Conservation (phyloP, 306 rosid genomes). For the Chamaecrista fasciculata region DNA sequence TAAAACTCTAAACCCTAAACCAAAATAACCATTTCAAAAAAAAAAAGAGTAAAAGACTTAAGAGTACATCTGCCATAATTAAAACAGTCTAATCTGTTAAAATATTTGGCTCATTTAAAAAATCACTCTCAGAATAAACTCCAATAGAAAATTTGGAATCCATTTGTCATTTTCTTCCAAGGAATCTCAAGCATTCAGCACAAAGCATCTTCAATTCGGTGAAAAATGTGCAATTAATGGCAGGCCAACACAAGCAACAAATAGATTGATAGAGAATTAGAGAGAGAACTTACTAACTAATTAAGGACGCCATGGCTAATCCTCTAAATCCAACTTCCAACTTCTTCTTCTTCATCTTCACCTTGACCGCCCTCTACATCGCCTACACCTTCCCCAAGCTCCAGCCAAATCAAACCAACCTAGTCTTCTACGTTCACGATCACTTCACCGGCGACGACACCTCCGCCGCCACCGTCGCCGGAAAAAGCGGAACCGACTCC, state of each 20-base stretch:
- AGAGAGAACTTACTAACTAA: not conserved
- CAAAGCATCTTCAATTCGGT: not conserved
- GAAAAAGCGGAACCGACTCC: conserved; percentile 40
- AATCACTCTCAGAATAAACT: too few species aligned
- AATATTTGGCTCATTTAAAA: too few species aligned
- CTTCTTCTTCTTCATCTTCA: conserved; percentile 40
- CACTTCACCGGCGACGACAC: conserved; percentile 52
- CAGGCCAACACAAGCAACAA: not conserved
- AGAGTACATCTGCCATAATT: too few species aligned
- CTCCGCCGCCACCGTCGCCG: conserved; percentile 49
- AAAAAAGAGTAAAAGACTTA: too few species aligned
- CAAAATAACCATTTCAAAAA: too few species aligned
- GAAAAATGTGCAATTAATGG: not conserved
- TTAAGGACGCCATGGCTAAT: conserved; percentile 35
- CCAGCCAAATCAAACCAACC: conserved; percentile 53
- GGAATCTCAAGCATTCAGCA: conserved; percentile 16
- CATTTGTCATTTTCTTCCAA: conserved; percentile 20
- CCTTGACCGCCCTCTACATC: conserved; percentile 39
- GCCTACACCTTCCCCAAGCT: conserved; percentile 40
- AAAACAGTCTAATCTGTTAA: too few species aligned
- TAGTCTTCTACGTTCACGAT: conserved; percentile 62
- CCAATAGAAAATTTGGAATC: too few species aligned
- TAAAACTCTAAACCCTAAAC: too few species aligned
- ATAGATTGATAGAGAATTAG: not conserved
- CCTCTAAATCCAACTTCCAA: conserved; percentile 37